Base-by-base conservation (phyloP, 1,284 basidiomycete genomes). In the Tetrapyrgos nigripes region DNA sequence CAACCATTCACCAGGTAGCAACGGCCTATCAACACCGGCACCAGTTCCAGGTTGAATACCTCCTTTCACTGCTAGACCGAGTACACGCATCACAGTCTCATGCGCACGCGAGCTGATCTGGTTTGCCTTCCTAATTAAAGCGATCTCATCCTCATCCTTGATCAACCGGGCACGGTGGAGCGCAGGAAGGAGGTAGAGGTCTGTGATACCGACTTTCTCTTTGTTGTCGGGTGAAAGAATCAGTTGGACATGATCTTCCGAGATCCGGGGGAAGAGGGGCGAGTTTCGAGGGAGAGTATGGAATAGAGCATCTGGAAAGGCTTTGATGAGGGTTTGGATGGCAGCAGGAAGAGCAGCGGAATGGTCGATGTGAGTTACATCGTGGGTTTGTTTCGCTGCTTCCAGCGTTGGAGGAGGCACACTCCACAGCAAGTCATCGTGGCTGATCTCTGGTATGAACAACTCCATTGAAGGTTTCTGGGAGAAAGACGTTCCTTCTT, bases 21-120 rank as follows among this genome's bases (percentile, higher is more conserved):
- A 75, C 1, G 88, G 89, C 24, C 83, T 76, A 11, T 80, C 81
- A 0, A 77, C 81, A 5, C 78, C 78, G 24, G 81, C 78, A 4
- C 75, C 81, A 23, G 79, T 68, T 4, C 71, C 79, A 24, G 73
- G 76, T 61, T 73, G 72, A 47, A 87, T 82, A 58, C 79, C 78
- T 43, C 78, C 81, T 60, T 79, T 83, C 11, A 92, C 92, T 19
- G 88, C 89, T 48, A 83, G 78, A 2, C 93, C 94, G 4, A 96
- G 81, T 11, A 95, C 87, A n/a, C 92, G 83, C 94, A 97, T 97
- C 48, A 97, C 86, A 8, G 87, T 85, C 73, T 95, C 92, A 65
- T 97, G 95, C 1, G 95, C 95, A 3, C 88, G 82, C 0, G 91
- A 93, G 62, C 92, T 94, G 64, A 97, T 93, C 56, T 83, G 81